These are phyloP conservation scores for Dendrostoma leiphaemia DNA, from an alignment of 2,329 filamentous ascomycete genomes.

Conservation along the genomic window DNA sequence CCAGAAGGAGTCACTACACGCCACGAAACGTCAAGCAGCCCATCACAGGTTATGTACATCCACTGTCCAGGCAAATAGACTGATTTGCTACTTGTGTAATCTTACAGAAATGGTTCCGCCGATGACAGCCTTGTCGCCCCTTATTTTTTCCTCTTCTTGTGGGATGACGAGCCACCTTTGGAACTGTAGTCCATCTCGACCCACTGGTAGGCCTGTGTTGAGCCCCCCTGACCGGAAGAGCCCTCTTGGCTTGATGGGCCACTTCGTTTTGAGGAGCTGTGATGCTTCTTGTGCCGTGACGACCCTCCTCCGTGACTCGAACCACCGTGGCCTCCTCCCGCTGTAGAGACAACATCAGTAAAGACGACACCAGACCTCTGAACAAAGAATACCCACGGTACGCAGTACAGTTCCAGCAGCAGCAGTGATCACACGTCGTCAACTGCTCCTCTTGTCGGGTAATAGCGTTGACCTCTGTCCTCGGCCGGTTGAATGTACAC, in stretches of 20 bases:
- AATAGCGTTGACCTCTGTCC: constrained; percentile 30
- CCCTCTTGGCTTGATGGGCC: neutral
- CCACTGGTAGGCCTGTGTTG: constrained; percentile 11
- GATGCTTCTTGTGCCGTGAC: constrained; percentile 11
- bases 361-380: too few relatives aligned
- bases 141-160: constrained; percentile 1
- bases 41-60: too few relatives aligned
- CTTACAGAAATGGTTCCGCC: too few relatives aligned
- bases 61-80: too few relatives aligned
- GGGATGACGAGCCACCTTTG: neutral
- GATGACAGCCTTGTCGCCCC: neutral
- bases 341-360: neutral
- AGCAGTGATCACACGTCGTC: constrained; percentile 51
- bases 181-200: constrained; percentile 9
- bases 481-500: constrained; percentile 41
- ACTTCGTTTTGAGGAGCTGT: constrained; percentile 4
- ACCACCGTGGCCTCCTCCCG: neutral
- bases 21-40: too few relatives aligned
- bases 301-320: constrained; percentile 15
- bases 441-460: constrained; percentile 34
- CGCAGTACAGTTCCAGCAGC: constrained; percentile 47
- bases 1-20: too few relatives aligned
- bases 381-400: constrained; percentile 37
- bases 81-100: too few relatives aligned
- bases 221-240: constrained; percentile 1